Base-by-base conservation (phyloP, 2,329 filamentous ascomycete species). In the Penicillium sp. region DNA sequence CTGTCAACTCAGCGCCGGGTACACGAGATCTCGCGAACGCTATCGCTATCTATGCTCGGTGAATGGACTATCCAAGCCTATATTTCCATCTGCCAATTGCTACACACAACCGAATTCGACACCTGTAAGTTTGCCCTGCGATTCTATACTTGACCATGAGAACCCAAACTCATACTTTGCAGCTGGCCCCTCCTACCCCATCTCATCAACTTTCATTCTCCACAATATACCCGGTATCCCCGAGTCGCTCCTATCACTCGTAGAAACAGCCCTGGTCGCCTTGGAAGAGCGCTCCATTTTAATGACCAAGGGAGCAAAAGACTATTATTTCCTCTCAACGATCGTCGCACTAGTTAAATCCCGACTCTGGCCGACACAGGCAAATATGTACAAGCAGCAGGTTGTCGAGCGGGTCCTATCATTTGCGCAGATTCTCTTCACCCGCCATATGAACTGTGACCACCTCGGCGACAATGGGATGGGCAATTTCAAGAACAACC, bases 261-360 rank as follows among this genome's bases (percentile, higher is more conserved):
- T 70, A 13, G 73, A 76, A 45, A 65, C 64, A 29, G 65, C 63
- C 17, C 60, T 75, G 2, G 39, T 67, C 15, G 67, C 66, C 15
- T 61, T 76, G 7, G 72, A 75, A 58, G 59, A 57, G n/a, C 67
- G 68, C 4, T 67, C 69, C 15, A 59, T 72, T 3, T 60, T 71
- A 3, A 65, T 76, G 4, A 64, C 73, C 54, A 76, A 76, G 52
- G 73, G 73, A 2, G 73, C 73, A 3, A 76, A 75, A 43, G 72
- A 75, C 39, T 76, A 75, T 58, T 75, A 74, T 55, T 75, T 75
- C 58, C 65, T 75, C 53, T 75, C 71, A 1, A 75, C 73, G 1
- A 69, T 75, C 29, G 57, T 71, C 8, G 69, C 72, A 7, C 49
- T 75, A 5, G 73, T 72, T 33, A 75, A 75, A 53, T 57, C 68